Conservation (phyloP, 164 flowering plant genomes). For the Macadamia integrifolia region DNA sequence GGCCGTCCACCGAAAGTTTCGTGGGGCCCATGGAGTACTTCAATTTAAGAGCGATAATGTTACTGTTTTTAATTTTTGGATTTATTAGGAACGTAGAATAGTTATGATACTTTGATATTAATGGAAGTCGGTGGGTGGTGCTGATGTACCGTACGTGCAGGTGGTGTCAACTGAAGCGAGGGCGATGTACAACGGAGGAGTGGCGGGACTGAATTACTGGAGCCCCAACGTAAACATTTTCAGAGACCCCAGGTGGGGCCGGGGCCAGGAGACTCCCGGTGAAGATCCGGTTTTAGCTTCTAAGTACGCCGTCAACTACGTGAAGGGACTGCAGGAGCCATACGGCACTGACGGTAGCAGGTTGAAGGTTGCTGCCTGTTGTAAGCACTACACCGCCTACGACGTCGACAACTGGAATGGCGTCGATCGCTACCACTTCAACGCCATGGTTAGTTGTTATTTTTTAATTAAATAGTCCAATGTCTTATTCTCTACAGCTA, state of each 20-base stretch:
- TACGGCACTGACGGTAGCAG: conserved; percentile 43
- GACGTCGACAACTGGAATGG: conserved; percentile 95
- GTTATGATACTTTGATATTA: too few relatives aligned
- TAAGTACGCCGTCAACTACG: conserved; percentile 68
- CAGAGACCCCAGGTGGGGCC: conserved; percentile 95
- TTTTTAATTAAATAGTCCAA: too few relatives aligned
- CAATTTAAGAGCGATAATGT: too few relatives aligned
- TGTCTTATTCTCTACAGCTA: too few relatives aligned
- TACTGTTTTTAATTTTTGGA: too few relatives aligned
- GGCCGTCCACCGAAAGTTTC: too few relatives aligned
- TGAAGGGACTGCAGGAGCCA: conserved; percentile 55
- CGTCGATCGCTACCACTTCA: conserved; percentile 80
- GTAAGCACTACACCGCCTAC: conserved; percentile 93
- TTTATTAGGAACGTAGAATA: too few relatives aligned
- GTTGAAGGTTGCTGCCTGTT: conserved; percentile 86
- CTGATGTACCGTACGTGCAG: conserved; percentile 25
- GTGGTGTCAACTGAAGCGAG: conserved; percentile 88
- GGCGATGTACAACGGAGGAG: conserved; percentile 89
- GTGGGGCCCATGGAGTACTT: neutral
- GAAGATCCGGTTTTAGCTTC: conserved; percentile 79
- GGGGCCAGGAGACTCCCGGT: conserved; percentile 98
- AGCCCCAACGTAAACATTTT: conserved; percentile 89
- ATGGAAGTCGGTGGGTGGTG: neutral
- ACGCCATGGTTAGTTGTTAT: conserved; percentile 50
- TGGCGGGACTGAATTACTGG: conserved; percentile 82